Evolutionary conservation across 805 yeast species (phyloP), one percentile per base, ranked within the genome.

Genomic region (Hermanozyma aechmeae): DNA sequence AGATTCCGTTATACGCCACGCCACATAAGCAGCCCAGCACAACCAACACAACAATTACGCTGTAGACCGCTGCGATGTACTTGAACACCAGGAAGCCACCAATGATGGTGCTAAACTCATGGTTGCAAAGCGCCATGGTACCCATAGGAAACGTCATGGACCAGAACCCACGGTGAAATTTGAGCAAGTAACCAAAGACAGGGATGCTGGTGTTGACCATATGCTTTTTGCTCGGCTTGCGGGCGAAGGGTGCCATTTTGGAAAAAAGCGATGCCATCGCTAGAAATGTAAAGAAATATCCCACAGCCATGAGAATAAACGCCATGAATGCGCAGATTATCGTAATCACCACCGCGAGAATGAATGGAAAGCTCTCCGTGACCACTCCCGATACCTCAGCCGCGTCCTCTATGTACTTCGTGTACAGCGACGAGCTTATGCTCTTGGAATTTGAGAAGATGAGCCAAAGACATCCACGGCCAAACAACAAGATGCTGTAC

Each of bases 71-170:
- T 10, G 79, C 71, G 15, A 82, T 38, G 7, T 78, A 76, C 38
- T 71, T 64, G 52, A 83, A 81, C 1, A 81, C 73, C 8, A 51
- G 45, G 39, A 79, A 47, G 2, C 68, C 68, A 13, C 43, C 32
- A 27, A 15, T 30, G 6, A 27, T 20, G 4, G 28, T 26, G 37
- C 33, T 76, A 13, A 85, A 46, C 40, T 73, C 68, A 7, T 61
- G 51, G 33, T 73, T 66, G 2, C 84, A 73, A 10, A 79, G 49
- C 0, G 79, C 62, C 78, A 82, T 37, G 6, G 57, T 83, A 2
- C 95, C 96, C 42, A 85, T 45, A 4, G 95, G 96, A 76, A 86
- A 86, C 38, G 95, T 81, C 62, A 81, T 71, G 12, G 86, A 76
- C 95, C 95, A 82, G 73, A 45, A 51, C 2, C 47, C 45, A 11